Percentiles rank a stretch among this genome's conserved stretches.
phyloP scores from a whole-genome alignment of 148 eudicot genomes.

The Camellia sinensis region DNA sequence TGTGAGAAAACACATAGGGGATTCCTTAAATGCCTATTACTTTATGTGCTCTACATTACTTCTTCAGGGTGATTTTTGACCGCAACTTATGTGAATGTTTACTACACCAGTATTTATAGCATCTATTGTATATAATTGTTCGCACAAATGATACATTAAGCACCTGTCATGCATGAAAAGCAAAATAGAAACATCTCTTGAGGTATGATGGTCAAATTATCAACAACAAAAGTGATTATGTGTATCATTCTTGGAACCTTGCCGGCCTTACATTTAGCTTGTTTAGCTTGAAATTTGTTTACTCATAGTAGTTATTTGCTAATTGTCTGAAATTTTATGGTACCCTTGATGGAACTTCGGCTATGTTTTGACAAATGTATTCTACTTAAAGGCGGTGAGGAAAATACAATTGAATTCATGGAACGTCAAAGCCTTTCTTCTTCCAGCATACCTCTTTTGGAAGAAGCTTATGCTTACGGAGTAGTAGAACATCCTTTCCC shows the following conservation, averaged over 20 bases:
- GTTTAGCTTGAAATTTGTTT: constrained; percentile 1
- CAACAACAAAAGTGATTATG: neutral
- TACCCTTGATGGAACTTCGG: neutral
- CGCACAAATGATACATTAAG: neutral
- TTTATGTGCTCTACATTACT: neutral
- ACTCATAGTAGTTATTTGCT: neutral
- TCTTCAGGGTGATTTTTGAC: neutral
- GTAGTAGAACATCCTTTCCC: constrained; percentile 97
- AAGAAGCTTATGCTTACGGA: constrained; percentile 81
- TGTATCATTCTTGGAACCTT: neutral
- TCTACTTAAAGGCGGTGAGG: constrained; percentile 70
- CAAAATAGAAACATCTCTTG: neutral
- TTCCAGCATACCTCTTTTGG: constrained; percentile 78
- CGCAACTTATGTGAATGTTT: neutral
- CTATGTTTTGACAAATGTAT: constrained; percentile 18
- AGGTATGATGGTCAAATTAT: neutral
- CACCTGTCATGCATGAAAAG: neutral
- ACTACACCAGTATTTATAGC: neutral
- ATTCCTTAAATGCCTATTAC: neutral
- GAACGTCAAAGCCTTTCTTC: constrained; percentile 57
- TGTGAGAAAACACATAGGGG: neutral
- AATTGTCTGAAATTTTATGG: neutral
- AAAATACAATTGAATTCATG: constrained; percentile 80
- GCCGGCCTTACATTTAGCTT: constrained; percentile 7
- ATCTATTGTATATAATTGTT: neutral